phyloP scores from a whole-genome alignment of 2,329 filamentous ascomycete genomes.

The Sordariomycetes sp. region DNA sequence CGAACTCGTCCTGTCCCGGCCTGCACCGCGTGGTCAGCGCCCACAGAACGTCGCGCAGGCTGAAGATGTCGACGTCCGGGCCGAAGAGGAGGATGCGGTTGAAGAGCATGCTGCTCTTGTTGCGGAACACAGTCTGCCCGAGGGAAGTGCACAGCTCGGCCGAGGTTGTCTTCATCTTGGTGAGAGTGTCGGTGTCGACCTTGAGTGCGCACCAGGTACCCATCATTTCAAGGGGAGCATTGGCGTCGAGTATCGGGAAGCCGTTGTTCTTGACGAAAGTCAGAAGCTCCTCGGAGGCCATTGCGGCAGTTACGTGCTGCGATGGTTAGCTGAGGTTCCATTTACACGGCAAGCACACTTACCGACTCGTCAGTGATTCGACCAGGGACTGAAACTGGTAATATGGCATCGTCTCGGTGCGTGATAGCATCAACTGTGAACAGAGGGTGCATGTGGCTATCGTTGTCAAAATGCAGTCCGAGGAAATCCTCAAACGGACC shows the following conservation, averaged over 20 bases:
- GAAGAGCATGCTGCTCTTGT: conserved; percentile 31
- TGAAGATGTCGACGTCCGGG: conserved; percentile 38
- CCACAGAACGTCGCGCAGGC: conserved; percentile 36
- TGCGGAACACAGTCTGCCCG: conserved; percentile 30
- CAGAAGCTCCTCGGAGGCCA: conserved; percentile 32
- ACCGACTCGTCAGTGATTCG: conserved; percentile 33
- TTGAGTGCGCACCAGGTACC: conserved; percentile 42
- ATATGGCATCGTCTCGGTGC: conserved; percentile 34
- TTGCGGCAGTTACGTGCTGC: conserved; percentile 27
- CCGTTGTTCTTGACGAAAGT: conserved; percentile 21
- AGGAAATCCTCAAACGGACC: conserved; percentile 37
- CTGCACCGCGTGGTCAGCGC: conserved; percentile 38
- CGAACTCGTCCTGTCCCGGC: conserved; percentile 30
- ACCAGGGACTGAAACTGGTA: conserved; percentile 37
- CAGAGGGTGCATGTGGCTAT: conserved; percentile 24
- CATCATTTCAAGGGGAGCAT: conserved; percentile 33
- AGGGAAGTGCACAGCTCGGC: conserved; percentile 27
- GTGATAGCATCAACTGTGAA: conserved; percentile 37
- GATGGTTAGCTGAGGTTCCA: background rate
- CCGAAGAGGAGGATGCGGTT: conserved; percentile 35
- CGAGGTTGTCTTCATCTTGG: conserved; percentile 39
- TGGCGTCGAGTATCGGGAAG: conserved; percentile 33
- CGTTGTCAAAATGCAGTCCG: conserved; percentile 23
- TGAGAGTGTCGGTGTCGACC: conserved; percentile 47
- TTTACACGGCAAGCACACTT: background rate